Conservation (phyloP, 345 rosid genomes). For the thale cress (Arabidopsis thaliana) region DNA sequence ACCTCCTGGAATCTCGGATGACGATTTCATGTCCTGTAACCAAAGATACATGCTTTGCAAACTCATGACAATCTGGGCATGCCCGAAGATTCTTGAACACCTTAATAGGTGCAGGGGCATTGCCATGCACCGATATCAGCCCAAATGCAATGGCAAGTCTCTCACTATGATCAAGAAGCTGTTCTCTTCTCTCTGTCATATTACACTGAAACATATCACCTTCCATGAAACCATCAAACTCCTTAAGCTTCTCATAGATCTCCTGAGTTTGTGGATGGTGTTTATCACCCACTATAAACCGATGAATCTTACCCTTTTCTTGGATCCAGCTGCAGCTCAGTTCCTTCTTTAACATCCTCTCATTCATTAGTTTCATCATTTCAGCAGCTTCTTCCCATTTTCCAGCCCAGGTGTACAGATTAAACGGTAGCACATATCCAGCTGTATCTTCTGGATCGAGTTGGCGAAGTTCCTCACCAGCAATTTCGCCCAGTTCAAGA, state of each 20-base stretch:
- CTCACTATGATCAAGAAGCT: slow-evolving; percentile 75
- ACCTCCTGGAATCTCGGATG: slow-evolving; percentile 68
- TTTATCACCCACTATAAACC: slow-evolving; percentile 74
- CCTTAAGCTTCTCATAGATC: slow-evolving; percentile 64
- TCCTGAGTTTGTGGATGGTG: slow-evolving; percentile 66
- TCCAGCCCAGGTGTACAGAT: slow-evolving; percentile 57
- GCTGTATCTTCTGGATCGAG: slow-evolving; percentile 70
- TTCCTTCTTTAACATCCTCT: slow-evolving; percentile 66
- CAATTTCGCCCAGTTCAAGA: slow-evolving; percentile 68
- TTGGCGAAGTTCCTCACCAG: slow-evolving; percentile 60
- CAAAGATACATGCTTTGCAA: slow-evolving; percentile 65
- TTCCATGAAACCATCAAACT: slow-evolving; percentile 46
- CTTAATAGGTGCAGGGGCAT: slow-evolving; percentile 52
- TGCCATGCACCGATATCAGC: slow-evolving; percentile 54
- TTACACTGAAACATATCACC: slow-evolving; percentile 47
- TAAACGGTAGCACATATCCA: slow-evolving; percentile 69
- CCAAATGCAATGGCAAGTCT: slow-evolving; percentile 79
- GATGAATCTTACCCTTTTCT: slow-evolving; percentile 64
- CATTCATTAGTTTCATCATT: slow-evolving; percentile 65
- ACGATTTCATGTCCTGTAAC: slow-evolving; percentile 58
- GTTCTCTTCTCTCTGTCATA: slow-evolving; percentile 61
- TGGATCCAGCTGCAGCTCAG: slow-evolving; percentile 79
- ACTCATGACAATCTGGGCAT: slow-evolving; percentile 75
- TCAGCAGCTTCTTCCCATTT: slow-evolving; percentile 74
- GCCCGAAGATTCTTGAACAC: slow-evolving; percentile 82